A percentile compares a stretch with the other conserved stretches of the same genome.
phyloP scores from a whole-genome alignment of 352 stramenopile genomes.

The Phytophthora meadii region DNA sequence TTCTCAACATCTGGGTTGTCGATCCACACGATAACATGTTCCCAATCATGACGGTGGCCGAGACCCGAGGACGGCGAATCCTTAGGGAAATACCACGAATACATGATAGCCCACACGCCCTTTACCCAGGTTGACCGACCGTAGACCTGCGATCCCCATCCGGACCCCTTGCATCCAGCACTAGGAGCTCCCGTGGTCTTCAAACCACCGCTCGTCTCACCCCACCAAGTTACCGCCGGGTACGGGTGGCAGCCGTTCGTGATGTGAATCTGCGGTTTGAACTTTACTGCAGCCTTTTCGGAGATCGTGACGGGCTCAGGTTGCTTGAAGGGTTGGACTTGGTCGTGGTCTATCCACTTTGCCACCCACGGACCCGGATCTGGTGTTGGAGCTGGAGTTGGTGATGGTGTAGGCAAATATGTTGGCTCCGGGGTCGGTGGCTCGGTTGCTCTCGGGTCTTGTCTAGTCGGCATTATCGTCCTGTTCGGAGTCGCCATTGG shows the following conservation, averaged over 20 bases:
- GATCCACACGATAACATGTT: slow-evolving; percentile 1
- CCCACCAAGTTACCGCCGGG: background rate
- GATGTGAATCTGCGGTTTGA: background rate
- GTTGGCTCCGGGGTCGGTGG: slow-evolving; percentile 5
- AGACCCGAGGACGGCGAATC: no score
- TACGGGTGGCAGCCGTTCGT: background rate
- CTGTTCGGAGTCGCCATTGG: slow-evolving; percentile 1
- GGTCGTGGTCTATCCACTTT: background rate
- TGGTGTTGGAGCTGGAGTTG: background rate
- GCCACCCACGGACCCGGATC: background rate
- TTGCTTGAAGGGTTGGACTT: background rate
- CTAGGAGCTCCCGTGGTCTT: background rate
- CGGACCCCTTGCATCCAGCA: background rate
- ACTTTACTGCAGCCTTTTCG: background rate
- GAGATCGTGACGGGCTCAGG: background rate
- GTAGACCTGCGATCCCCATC: background rate
- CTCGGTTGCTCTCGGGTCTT: slow-evolving; percentile 8
- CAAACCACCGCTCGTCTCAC: background rate
- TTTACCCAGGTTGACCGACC: background rate
- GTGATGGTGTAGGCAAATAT: background rate
- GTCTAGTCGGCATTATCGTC: background rate
- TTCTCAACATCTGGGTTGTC: background rate
- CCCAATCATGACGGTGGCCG: background rate
- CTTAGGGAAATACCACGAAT: background rate
- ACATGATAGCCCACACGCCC: background rate